Conservation (phyloP, 2,329 filamentous ascomycete genomes). For the Didymella segeticola region DNA sequence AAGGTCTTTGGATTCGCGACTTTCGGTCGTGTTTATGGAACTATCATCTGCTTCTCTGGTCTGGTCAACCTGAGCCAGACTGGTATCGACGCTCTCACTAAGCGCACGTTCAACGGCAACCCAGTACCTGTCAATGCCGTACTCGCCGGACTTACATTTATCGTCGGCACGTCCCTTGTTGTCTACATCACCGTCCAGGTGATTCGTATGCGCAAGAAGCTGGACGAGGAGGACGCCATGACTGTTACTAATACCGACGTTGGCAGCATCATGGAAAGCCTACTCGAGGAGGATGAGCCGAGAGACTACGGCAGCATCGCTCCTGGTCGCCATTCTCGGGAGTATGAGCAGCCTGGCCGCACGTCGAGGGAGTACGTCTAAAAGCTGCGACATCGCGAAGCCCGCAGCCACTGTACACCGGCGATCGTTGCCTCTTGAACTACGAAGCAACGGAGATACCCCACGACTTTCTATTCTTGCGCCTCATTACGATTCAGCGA, state of each 20-base stretch:
- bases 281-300: constrained; percentile 46
- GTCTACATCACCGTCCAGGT: constrained; percentile 42
- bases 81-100: constrained; percentile 77
- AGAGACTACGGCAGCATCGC: constrained; percentile 35
- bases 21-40: constrained; percentile 88
- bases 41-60: constrained; percentile 84
- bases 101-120: constrained; percentile 72
- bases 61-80: constrained; percentile 82
- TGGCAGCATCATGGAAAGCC: constrained; percentile 60
- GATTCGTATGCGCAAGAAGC: constrained; percentile 38
- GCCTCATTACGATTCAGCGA: background rate
- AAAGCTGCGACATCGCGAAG: background rate
- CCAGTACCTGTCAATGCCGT: constrained; percentile 78
- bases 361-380: constrained; percentile 7
- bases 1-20: constrained; percentile 92
- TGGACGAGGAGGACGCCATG: constrained; percentile 54
- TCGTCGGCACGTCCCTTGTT: constrained; percentile 70
- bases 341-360: constrained; percentile 3
- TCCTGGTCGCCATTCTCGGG: background rate
- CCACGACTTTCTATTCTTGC: background rate
- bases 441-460: background rate
- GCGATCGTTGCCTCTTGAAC: background rate
- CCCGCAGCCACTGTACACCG: background rate
- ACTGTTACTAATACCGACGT: constrained; percentile 73
- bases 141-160: constrained; percentile 65